Evolutionary conservation across 257 asterid genomes (phyloP), one percentile per base, ranked within the genome.

Genomic region (Nicotiana otophora): DNA sequence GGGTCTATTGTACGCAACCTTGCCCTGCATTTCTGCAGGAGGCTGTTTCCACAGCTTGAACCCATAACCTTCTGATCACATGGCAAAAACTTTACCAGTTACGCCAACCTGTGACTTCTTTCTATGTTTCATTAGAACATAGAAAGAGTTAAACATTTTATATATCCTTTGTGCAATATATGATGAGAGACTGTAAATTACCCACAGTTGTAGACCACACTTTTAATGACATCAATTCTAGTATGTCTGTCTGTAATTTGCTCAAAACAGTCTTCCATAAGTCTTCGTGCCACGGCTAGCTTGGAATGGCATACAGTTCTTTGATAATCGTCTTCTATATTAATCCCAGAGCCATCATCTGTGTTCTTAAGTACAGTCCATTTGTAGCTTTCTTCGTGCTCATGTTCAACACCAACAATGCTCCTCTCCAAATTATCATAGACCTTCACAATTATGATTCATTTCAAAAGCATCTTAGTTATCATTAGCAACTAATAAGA

Each of bases 121-220:
- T 39, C 48, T 42, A 42, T 42, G 8, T 42, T 39, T 66, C 51
- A 33, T 77, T 70, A 64, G 62, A 42, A 42, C 48, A 42, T 42
- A 42, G 11, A 42, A 42, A 7, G 48, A 42, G 11, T 7, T 42
- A 33, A 7, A 51, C 16, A 4, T 69, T 36, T 23, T 53, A 20
- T 28, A 16, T 62, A 26, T 48, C 28, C 9, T 8, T 48, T 34
- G 80, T 28, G 46, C 11, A 75, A 51, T 74, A 30, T 51, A 30
- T 74, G 63, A 74, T 51, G 42, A 74, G 80, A 75, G 42, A 75
- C 4, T 15, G 64, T 75, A 51, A 39, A 15, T 82, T 65, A 89
- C 97, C 90, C 89, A n/a, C 91, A 87, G 77, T 88, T 92, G 78
- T 89, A 89, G 68, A 90, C 84, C 82, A 92, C 84, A 79, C 90